Percentiles rank a stretch among this genome's conserved stretches.
These are phyloP conservation scores for Vishniacozyma victoriae DNA, from an alignment of 768 basidiomycete species.

Conservation along the genomic window DNA sequence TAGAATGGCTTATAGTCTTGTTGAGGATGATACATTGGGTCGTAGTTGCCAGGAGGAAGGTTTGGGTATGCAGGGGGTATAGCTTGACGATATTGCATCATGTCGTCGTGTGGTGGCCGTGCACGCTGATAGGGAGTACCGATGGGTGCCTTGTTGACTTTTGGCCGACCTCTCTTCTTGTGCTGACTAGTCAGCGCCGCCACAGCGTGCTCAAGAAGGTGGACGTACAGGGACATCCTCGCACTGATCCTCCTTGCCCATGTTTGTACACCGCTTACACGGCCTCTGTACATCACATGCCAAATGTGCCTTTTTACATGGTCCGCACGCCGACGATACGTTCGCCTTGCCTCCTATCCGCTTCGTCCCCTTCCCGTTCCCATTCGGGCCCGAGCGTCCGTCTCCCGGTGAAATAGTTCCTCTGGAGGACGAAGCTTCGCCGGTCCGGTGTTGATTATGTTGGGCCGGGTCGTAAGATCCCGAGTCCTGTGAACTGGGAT, in stretches of 20 bases:
- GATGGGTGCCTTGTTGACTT: conserved; percentile 16
- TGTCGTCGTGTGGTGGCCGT: conserved; percentile 1
- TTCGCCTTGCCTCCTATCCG: conserved; percentile 33
- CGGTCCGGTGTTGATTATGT: too few species aligned
- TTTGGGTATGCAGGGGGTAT: not conserved
- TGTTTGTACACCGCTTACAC: conserved; percentile 34
- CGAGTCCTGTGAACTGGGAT: too few species aligned
- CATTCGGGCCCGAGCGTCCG: too few species aligned
- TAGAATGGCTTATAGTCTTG: not conserved
- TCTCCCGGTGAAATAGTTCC: too few species aligned
- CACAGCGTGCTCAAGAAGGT: not conserved
- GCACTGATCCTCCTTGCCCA: conserved; percentile 35
- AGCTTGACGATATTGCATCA: not conserved
- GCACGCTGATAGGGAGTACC: conserved; percentile 24
- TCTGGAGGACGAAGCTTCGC: too few species aligned
- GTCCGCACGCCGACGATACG: conserved; percentile 34
- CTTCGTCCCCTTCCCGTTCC: conserved; percentile 6
- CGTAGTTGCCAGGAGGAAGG: not conserved
- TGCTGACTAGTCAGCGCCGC: conserved; percentile 16
- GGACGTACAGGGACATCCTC: conserved; percentile 40
- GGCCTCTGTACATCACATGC: conserved; percentile 37
- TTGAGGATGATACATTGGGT: not conserved
- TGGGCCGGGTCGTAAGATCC: too few species aligned
- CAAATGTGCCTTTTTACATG: conserved; percentile 38
- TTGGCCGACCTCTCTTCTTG: conserved; percentile 38